Conservation (phyloP, 2,329 filamentous ascomycete genomes). For the Botrytis paeoniae region DNA sequence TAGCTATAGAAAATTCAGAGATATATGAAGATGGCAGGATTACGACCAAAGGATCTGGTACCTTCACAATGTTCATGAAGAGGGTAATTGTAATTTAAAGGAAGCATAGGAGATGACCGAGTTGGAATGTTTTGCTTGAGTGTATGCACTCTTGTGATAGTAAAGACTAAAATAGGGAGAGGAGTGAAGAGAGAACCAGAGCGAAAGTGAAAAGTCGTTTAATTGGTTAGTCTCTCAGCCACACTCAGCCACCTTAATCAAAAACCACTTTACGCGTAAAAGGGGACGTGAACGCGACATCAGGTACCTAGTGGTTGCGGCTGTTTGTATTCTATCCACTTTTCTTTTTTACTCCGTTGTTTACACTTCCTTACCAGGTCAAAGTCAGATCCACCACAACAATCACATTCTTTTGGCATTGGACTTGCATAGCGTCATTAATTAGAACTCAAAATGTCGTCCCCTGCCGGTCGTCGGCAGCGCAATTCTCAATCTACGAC, state of each 20-base stretch:
- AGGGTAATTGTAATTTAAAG: neutral
- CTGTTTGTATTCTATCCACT: conserved; percentile 9
- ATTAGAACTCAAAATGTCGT: conserved; percentile 52
- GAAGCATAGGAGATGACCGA: neutral
- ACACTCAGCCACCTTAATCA: neutral
- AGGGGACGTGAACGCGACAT: neutral
- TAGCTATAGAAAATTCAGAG: neutral
- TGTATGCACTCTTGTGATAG: neutral
- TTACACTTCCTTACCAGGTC: neutral
- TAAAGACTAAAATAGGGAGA: neutral
- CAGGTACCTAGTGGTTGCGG: neutral
- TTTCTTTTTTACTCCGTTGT: conserved; percentile 9
- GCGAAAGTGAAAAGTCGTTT: neutral
- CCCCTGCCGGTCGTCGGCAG: conserved; percentile 55
- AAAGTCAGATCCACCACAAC: conserved; percentile 12
- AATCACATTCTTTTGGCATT: conserved; percentile 6
- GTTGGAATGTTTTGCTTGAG: neutral
- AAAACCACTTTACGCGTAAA: conserved; percentile 19
- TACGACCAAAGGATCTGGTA: neutral
- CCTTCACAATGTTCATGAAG: neutral
- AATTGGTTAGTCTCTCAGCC: neutral
- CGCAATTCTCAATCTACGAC: conserved; percentile 55
- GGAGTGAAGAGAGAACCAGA: neutral
- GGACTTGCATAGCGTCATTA: neutral
- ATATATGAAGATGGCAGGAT: neutral